Evolutionary conservation across 495 filamentous ascomycete genomes (phyloP), one percentile per base, ranked within the genome.

Genomic region (Aspergillus heteromorphus): DNA sequence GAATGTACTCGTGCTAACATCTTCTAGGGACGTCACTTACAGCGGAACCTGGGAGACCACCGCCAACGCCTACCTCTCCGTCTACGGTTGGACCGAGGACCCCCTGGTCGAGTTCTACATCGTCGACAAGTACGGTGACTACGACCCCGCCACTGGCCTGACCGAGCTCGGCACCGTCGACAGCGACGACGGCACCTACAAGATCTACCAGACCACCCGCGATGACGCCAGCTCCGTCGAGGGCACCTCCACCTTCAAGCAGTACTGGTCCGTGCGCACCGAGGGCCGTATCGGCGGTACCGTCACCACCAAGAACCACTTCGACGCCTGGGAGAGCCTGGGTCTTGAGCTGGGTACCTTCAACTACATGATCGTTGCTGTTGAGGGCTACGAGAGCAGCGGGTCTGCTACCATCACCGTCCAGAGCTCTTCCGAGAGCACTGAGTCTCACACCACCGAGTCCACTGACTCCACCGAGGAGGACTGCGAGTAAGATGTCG

Each of bases 31-130:
- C 67, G 78, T 85, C 53, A 79, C 67, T 50, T 86, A 79, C 68
- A 70, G 62, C 13, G 82, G 78, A 18, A 68, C 62, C 27, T 85
- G 80, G 71, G 70, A 64, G 9, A 75, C 81, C 52, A 75, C 70
- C 13, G 82, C 82, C 11, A 83, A 83, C 19, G 69, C 71, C 40
- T 84, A 85, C 63, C 74, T 86, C 20, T 65, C 81, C 30, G 67
- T 87, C 50, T 84, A 86, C 62, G 82, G 82, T 51, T 86, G 81
- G 83, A 84, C 80, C n/a, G 72, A 63, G 11, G 73, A 73, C 66
- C 83, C 83, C 0, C 70, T 85, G 2, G 71, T 84, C 50, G 83
- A 87, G 57, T 85, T 83, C 70, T 85, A 85, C 68, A 77, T 86
- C 49, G 64, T 84, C 45, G 83, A 86, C 61, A 68, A 71, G 62